Conservation (phyloP, 345 rosid genomes). For the Trapa bicornis region DNA sequence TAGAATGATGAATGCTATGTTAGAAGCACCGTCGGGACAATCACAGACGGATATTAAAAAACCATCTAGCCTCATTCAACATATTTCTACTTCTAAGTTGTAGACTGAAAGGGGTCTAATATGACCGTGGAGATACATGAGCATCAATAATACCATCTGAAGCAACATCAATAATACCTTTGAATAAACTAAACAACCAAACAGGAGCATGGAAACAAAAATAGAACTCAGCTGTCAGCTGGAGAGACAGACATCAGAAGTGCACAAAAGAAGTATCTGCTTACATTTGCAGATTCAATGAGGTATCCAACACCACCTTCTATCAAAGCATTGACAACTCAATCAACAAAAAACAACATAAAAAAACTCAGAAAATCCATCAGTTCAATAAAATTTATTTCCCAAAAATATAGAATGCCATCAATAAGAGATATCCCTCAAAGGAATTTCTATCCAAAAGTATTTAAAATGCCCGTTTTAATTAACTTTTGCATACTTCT, state of each 20-base stretch:
- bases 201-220: not conserved
- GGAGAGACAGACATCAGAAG: not conserved
- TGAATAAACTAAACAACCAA: not conserved
- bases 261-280: not conserved
- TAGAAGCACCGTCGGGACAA: not conserved
- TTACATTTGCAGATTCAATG: not conserved
- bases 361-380: not conserved
- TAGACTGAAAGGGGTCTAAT: not conserved
- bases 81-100: too few relatives aligned
- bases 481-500: not conserved
- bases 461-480: not conserved
- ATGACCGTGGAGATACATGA: not conserved
- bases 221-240: not conserved
- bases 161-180: not conserved
- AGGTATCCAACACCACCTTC: not conserved
- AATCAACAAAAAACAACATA: not conserved
- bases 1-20: too few relatives aligned
- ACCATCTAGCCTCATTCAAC: not conserved
- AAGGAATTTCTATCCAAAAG: not conserved
- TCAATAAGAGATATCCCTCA: not conserved
- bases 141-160: not conserved
- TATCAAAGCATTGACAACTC: not conserved
- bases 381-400: not conserved
- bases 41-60: not conserved
- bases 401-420: too few relatives aligned